A percentile compares a stretch with the other conserved stretches of the same genome.
Evolutionary conservation across 257 asterid genomes (phyloP).

Genomic region (Avicennia marina): DNA sequence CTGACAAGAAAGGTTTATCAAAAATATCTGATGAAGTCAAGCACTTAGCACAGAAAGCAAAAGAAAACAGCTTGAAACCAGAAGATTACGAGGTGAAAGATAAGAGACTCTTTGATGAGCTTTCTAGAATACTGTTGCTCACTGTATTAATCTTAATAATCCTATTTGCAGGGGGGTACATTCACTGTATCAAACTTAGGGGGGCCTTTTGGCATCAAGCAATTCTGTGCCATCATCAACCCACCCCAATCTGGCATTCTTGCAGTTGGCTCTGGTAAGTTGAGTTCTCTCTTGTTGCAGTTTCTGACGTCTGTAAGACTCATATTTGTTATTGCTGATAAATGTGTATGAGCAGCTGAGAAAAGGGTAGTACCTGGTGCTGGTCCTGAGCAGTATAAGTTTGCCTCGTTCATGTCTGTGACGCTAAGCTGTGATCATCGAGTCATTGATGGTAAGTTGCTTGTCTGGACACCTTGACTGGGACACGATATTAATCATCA

Average conservation of each 20-base stretch:
- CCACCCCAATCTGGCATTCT: slow-evolving; percentile 97
- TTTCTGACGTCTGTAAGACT: background rate
- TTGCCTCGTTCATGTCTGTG: slow-evolving; percentile 66
- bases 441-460: slow-evolving; percentile 81
- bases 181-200: slow-evolving; percentile 91
- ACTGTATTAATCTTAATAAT: slow-evolving; percentile 1
- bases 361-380: slow-evolving; percentile 76
- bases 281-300: background rate
- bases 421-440: slow-evolving; percentile 98
- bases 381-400: slow-evolving; percentile 61
- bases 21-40: slow-evolving; percentile 84
- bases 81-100: slow-evolving; percentile 81
- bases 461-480: background rate
- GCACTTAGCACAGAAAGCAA: slow-evolving; percentile 77
- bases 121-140: background rate
- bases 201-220: slow-evolving; percentile 96
- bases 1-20: slow-evolving; percentile 93
- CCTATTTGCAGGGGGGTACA: slow-evolving; percentile 78
- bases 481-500: background rate
- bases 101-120: background rate
- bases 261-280: slow-evolving; percentile 89
- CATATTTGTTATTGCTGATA: slow-evolving; percentile 9
- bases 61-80: slow-evolving; percentile 83
- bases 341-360: slow-evolving; percentile 62
- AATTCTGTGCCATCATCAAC: slow-evolving; percentile 92